Conservation (phyloP, 768 basidiomycete species). For the Mycena vitilis region DNA sequence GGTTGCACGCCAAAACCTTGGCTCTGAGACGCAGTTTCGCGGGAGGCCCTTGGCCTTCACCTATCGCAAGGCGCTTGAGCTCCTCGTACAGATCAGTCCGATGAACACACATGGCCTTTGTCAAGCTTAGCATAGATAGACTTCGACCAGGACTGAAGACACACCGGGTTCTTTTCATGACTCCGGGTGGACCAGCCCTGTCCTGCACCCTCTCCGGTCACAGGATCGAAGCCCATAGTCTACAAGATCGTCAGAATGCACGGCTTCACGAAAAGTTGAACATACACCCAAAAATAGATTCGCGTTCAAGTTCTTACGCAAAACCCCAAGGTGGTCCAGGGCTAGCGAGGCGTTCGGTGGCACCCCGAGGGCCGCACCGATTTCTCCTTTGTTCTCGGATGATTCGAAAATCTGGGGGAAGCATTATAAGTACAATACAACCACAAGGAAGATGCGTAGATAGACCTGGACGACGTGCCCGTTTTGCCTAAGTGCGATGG, state of each 20-base stretch:
- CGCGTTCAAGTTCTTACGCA: constrained; percentile 15
- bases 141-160: too few relatives aligned
- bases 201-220: constrained; percentile 12
- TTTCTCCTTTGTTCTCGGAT: constrained; percentile 23
- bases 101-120: constrained; percentile 20
- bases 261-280: not conserved
- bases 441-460: too few relatives aligned
- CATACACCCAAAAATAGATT: constrained; percentile 16
- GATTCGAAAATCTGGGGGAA: constrained; percentile 30
- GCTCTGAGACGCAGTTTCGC: constrained; percentile 22
- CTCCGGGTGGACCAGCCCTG: not conserved
- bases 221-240: constrained; percentile 1
- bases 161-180: constrained; percentile 5
- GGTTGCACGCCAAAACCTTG: constrained; percentile 24
- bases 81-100: constrained; percentile 29
- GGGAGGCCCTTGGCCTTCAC: constrained; percentile 17
- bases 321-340: constrained; percentile 25
- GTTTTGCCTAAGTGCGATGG: constrained; percentile 25
- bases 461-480: constrained; percentile 29
- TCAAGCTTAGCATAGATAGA: not conserved
- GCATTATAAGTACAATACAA: not conserved
- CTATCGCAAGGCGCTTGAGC: constrained; percentile 17
- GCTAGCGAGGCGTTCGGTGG: constrained; percentile 22
- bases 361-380: constrained; percentile 26
- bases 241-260: not conserved